A percentile compares a stretch with the other conserved stretches of the same genome.
phyloP scores from a whole-genome alignment of 345 rosid genomes.

The Murraya koenigii region DNA sequence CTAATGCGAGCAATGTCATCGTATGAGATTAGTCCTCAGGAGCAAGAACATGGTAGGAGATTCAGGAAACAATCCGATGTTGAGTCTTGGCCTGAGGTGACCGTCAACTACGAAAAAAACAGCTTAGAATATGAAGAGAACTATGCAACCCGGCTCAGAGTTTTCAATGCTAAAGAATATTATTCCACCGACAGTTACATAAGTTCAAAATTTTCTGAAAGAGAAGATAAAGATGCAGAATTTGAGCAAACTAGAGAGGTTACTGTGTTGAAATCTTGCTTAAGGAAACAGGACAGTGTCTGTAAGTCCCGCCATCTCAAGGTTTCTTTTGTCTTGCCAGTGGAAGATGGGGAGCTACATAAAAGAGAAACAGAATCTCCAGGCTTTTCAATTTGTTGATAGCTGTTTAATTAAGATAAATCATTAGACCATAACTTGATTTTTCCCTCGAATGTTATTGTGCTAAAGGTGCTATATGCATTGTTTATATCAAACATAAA shows the following conservation, averaged over 20 bases:
- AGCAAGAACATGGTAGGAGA: neutral
- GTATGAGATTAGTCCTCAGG: neutral
- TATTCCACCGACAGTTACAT: neutral
- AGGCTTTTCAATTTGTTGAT: neutral
- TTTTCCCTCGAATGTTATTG: neutral
- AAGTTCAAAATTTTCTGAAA: neutral
- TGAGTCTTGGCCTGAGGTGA: constrained; percentile 21
- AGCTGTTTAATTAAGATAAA: neutral
- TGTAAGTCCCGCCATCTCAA: constrained; percentile 22
- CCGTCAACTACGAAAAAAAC: neutral
- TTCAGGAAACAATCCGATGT: constrained; percentile 4
- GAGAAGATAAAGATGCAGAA: constrained; percentile 5
- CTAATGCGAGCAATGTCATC: constrained; percentile 11
- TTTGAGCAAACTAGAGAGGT: constrained; percentile 9
- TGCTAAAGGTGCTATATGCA: neutral
- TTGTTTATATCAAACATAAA: neutral
- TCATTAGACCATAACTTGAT: constrained; percentile 10
- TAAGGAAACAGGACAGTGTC: constrained; percentile 33
- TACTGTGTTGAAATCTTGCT: constrained; percentile 30
- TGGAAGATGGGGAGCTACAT: constrained; percentile 12
- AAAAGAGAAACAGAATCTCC: constrained; percentile 4
- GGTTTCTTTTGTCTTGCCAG: constrained; percentile 36
- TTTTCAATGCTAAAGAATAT: neutral
- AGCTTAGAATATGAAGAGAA: constrained; percentile 16
- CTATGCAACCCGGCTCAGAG: neutral